These are phyloP conservation scores for Pseudogymnoascus sp. DNA, from an alignment of 2,329 filamentous ascomycete genomes.

Conservation along the genomic window DNA sequence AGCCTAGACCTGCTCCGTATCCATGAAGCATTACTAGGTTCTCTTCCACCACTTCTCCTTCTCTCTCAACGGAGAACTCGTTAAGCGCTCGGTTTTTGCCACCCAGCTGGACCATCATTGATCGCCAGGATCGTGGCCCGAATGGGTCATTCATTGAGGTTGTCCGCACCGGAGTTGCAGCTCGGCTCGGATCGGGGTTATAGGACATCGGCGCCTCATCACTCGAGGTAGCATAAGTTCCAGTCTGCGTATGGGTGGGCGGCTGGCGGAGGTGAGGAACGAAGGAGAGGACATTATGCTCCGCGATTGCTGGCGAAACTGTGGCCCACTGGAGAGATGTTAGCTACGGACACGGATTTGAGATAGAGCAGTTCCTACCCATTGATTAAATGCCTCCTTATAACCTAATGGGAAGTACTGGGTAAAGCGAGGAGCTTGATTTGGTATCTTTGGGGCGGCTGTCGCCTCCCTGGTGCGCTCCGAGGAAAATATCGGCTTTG, in stretches of 20 bases:
- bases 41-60: conserved; percentile 72
- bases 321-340: conserved; percentile 63
- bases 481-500: conserved; percentile 39
- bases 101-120: conserved; percentile 72
- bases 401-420: conserved; percentile 78
- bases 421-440: conserved; percentile 28
- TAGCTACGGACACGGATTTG: conserved; percentile 9
- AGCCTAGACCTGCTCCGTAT: conserved; percentile 90
- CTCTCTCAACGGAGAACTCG: conserved; percentile 82
- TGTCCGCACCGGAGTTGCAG: conserved; percentile 37
- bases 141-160: conserved; percentile 62
- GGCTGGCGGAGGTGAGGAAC: conserved; percentile 74
- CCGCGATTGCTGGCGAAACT: conserved; percentile 73
- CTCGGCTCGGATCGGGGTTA: conserved; percentile 29
- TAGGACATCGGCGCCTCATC: conserved; percentile 34
- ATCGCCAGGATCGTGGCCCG: conserved; percentile 79
- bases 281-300: conserved; percentile 79
- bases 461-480: conserved; percentile 34
- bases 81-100: conserved; percentile 86
- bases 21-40: conserved; percentile 94
- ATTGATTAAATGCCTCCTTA: conserved; percentile 86
- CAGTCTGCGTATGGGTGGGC: conserved; percentile 49
- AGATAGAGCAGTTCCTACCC: conserved; percentile 48
- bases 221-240: conserved; percentile 41
- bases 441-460: conserved; percentile 14